Percentiles rank a stretch among this genome's conserved stretches.
Conservation (phyloP, 352 stramenopile species). For the Phytophthora sp. region DNA sequence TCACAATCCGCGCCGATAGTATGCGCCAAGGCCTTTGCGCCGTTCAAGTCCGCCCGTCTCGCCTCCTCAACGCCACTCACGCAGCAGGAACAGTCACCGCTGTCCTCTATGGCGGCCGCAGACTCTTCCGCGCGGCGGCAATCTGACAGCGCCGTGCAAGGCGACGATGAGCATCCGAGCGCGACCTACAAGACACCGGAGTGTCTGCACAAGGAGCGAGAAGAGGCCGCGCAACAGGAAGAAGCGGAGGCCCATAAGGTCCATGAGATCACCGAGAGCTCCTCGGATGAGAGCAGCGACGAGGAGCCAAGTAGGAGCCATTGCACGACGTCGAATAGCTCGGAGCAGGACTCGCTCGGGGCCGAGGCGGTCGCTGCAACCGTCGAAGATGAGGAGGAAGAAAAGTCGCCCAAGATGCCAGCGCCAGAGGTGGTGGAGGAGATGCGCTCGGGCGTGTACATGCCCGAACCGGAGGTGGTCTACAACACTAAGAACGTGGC, state of each 20-base stretch:
- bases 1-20: constrained; percentile 35
- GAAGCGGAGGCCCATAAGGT: constrained; percentile 19
- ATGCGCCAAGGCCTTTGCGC: constrained; percentile 35
- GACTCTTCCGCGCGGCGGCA: neutral
- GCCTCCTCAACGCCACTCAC: neutral
- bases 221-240: neutral
- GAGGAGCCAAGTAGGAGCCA: constrained; percentile 8
- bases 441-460: constrained; percentile 29
- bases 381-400: constrained; percentile 20
- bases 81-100: neutral
- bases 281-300: constrained; percentile 40
- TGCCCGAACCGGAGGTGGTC: constrained; percentile 30
- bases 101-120: constrained; percentile 19
- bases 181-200: neutral
- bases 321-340: neutral
- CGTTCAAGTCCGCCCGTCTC: constrained; percentile 7
- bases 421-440: constrained; percentile 24
- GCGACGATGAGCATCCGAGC: neutral
- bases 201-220: neutral
- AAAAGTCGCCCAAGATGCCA: constrained; percentile 14
- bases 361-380: neutral
- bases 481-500: constrained; percentile 48
- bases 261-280: constrained; percentile 50
- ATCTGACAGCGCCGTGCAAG: constrained; percentile 8
- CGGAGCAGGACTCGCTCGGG: neutral